Conservation (phyloP, 352 stramenopile genomes). For the Globisporangium sylvaticum region DNA sequence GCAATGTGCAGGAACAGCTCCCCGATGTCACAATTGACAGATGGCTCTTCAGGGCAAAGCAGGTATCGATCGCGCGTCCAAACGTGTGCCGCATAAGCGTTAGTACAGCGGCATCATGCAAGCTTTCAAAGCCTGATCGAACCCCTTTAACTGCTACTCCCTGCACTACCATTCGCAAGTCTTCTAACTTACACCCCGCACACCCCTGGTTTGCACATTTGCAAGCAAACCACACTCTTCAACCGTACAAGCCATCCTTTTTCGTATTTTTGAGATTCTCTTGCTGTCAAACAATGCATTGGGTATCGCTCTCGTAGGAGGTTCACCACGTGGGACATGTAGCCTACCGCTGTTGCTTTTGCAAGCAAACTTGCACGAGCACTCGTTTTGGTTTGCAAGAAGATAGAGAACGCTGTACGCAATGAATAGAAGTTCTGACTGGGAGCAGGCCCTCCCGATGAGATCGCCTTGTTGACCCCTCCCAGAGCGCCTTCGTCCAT, state of each 20-base stretch:
- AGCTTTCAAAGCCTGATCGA: neutral
- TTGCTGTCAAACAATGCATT: slow-evolving; percentile 11
- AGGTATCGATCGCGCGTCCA: slow-evolving; percentile 18
- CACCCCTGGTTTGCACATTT: slow-evolving; percentile 18
- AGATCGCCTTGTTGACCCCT: neutral
- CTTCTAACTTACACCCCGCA: slow-evolving; percentile 18
- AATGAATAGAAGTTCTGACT: neutral
- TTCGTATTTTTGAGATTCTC: slow-evolving; percentile 17
- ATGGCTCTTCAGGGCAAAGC: slow-evolving; percentile 19
- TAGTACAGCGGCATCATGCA: slow-evolving; percentile 19
- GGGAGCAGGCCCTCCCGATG: neutral
- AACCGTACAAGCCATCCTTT: slow-evolving; percentile 21
- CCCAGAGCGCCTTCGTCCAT: neutral
- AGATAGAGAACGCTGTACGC: slow-evolving; percentile 2
- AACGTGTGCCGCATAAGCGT: slow-evolving; percentile 21
- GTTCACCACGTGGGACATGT: slow-evolving; percentile 9
- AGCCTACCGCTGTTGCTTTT: neutral
- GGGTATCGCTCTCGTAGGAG: slow-evolving; percentile 6
- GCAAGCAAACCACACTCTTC: slow-evolving; percentile 18
- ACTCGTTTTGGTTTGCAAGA: neutral
- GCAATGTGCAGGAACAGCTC: slow-evolving; percentile 15
- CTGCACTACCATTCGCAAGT: slow-evolving; percentile 14
- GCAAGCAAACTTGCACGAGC: neutral
- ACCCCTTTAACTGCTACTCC: neutral
- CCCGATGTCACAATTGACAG: slow-evolving; percentile 11